These are phyloP conservation scores for Amaranthus cruentus DNA, from an alignment of 148 eudicot genomes.

Conservation along the genomic window DNA sequence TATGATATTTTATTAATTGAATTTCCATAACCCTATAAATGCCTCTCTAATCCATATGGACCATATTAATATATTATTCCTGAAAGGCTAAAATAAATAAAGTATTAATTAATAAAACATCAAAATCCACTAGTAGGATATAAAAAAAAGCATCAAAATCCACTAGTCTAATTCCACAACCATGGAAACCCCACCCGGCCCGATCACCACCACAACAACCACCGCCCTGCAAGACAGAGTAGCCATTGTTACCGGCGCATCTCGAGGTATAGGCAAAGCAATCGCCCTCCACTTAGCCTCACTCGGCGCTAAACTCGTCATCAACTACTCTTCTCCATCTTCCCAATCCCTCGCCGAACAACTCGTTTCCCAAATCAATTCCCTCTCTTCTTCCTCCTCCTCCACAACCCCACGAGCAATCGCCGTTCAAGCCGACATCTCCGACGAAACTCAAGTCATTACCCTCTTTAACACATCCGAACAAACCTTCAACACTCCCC, in stretches of 20 bases:
- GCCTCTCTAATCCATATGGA: too few species aligned
- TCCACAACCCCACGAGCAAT: conserved; percentile 24
- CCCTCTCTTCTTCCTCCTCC: neutral
- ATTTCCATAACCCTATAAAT: too few species aligned
- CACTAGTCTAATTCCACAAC: neutral
- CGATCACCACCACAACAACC: conserved; percentile 5
- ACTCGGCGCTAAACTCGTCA: conserved; percentile 48
- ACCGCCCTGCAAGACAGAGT: conserved; percentile 32
- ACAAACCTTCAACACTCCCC: conserved; percentile 16
- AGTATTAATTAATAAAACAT: too few species aligned
- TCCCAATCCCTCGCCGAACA: conserved; percentile 26
- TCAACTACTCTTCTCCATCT: conserved; percentile 41
- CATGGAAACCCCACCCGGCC: conserved; percentile 11
- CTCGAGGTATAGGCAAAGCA: conserved; percentile 46
- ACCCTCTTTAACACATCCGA: conserved; percentile 32
- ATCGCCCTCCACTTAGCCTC: conserved; percentile 42
- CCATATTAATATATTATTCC: too few species aligned
- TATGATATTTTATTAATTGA: too few species aligned
- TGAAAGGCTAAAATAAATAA: too few species aligned
- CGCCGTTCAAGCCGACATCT: conserved; percentile 35
- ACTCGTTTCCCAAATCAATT: conserved; percentile 29
- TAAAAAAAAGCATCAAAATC: too few species aligned
- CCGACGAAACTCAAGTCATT: conserved; percentile 27
- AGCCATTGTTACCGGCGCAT: conserved; percentile 47
- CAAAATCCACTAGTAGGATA: too few species aligned